Conservation (phyloP, 768 basidiomycete species). For the Kwoniella sp. region DNA sequence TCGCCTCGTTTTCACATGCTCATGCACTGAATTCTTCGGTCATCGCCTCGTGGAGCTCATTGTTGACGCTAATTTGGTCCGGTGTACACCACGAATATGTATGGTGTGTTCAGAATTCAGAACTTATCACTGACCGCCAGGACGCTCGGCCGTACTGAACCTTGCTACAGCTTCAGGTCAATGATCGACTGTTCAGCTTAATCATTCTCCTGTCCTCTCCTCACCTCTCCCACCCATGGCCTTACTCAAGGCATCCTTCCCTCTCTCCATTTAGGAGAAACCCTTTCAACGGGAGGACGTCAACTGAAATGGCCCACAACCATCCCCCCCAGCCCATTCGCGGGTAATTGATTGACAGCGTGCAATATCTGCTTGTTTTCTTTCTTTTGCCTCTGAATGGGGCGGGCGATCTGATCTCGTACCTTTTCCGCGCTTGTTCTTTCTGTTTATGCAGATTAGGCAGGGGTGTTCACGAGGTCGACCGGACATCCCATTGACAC, state of each 20-base stretch:
- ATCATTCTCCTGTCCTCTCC: no score
- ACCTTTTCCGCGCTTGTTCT: not conserved
- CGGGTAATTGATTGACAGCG: not conserved
- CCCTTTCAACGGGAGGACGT: slow-evolving; percentile 1
- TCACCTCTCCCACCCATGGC: slow-evolving; percentile 2
- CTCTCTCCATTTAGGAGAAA: not conserved
- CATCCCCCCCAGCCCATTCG: not conserved
- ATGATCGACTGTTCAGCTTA: no score
- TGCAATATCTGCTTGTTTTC: not conserved
- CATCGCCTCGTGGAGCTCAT: no score
- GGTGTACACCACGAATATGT: no score
- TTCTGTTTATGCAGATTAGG: not conserved
- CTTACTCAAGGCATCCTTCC: slow-evolving; percentile 26
- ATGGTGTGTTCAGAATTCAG: no score
- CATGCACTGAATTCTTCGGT: no score
- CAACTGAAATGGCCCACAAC: slow-evolving; percentile 28
- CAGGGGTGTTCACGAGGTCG: not conserved
- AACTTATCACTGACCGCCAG: no score
- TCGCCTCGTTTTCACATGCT: no score
- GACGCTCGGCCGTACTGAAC: no score
- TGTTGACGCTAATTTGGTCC: no score
- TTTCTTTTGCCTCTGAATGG: not conserved
- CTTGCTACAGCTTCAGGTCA: no score
- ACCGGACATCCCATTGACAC: not conserved
- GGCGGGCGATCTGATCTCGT: not conserved